These are phyloP conservation scores for Phytophthora meadii DNA, from an alignment of 352 stramenopile genomes.

Conservation along the genomic window DNA sequence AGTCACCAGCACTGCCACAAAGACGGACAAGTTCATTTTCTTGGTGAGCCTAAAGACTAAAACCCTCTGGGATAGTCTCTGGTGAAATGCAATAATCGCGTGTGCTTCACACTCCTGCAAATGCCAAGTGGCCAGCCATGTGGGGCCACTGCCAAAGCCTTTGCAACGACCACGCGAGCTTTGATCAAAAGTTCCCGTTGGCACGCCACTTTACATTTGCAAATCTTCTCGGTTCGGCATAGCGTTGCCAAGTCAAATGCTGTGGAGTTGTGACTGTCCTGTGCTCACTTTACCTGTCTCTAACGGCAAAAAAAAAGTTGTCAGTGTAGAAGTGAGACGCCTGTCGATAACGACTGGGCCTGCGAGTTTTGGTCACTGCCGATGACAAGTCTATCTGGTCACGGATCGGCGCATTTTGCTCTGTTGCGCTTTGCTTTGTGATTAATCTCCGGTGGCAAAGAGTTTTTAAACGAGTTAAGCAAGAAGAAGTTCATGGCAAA, in stretches of 20 bases:
- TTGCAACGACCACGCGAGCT: conserved; percentile 25
- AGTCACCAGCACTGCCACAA: conserved; percentile 24
- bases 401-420: conserved; percentile 4
- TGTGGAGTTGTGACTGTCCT: conserved; percentile 15
- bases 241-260: conserved; percentile 5
- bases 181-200: conserved; percentile 10
- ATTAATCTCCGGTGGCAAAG: neutral
- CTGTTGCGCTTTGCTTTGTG: conserved; percentile 16
- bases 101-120: conserved; percentile 13
- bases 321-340: conserved; percentile 17
- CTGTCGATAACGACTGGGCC: neutral
- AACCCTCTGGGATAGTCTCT: conserved; percentile 20
- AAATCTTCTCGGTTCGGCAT: conserved; percentile 11
- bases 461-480: no score
- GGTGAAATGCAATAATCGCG: conserved; percentile 39
- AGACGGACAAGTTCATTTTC: conserved; percentile 20
- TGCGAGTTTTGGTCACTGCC: conserved; percentile 3
- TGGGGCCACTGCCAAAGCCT: neutral
- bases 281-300: neutral
- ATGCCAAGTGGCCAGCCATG: conserved; percentile 31
- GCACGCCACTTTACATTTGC: conserved; percentile 14
- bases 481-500: no score
- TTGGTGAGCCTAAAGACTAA: neutral
- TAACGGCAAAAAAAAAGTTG: conserved; percentile 35
- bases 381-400: neutral